phyloP scores from a whole-genome alignment of 768 basidiomycete genomes.

The Austroboletus festivus region DNA sequence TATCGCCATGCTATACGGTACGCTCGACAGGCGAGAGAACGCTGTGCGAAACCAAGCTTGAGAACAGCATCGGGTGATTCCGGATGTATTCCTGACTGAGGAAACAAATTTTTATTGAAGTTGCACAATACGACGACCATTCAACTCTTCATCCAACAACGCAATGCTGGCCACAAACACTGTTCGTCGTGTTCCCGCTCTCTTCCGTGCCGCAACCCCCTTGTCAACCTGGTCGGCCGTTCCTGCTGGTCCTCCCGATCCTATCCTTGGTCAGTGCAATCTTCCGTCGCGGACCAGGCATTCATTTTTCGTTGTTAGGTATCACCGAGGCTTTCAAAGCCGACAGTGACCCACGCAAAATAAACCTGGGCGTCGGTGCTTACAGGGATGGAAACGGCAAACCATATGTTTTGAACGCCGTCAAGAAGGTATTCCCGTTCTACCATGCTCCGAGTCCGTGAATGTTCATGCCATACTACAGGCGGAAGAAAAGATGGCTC shows the following conservation, averaged over 20 bases:
- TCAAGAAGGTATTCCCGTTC: slow-evolving; percentile 66
- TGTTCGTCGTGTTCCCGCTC: slow-evolving; percentile 48
- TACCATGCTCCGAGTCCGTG: neutral
- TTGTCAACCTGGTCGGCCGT: slow-evolving; percentile 81
- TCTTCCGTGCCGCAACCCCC: slow-evolving; percentile 36
- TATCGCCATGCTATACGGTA: neutral
- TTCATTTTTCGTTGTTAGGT: slow-evolving; percentile 42
- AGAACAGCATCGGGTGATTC: slow-evolving; percentile 16
- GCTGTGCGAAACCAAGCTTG: neutral
- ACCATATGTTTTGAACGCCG: slow-evolving; percentile 87
- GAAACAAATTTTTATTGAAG: no score
- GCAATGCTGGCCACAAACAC: slow-evolving; percentile 42
- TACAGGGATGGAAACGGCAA: slow-evolving; percentile 94
- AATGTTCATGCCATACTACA: slow-evolving; percentile 24
- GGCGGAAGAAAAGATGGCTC: slow-evolving; percentile 74
- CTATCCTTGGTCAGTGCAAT: slow-evolving; percentile 72
- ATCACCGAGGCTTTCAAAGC: slow-evolving; percentile 97
- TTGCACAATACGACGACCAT: no score
- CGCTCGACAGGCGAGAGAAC: neutral
- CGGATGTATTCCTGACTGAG: slow-evolving; percentile 6
- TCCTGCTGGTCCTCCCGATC: slow-evolving; percentile 85
- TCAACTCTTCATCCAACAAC: neutral
- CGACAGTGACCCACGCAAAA: slow-evolving; percentile 87
- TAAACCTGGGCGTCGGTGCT: slow-evolving; percentile 97
- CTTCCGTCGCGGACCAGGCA: neutral